Conservation (phyloP, 306 rosid genomes). For the Fragaria nilgerrensis region DNA sequence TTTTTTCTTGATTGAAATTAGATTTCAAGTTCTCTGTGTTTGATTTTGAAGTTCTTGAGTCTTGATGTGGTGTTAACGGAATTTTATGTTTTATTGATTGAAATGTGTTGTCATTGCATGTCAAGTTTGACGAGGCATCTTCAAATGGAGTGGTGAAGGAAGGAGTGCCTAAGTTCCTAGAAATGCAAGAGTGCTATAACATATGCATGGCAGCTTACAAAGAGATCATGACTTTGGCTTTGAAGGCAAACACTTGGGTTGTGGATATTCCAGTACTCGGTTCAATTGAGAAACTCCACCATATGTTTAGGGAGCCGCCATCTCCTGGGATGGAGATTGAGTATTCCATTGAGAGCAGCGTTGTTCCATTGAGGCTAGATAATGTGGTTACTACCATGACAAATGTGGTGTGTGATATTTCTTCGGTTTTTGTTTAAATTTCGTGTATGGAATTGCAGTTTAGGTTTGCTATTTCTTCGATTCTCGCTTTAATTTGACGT, state of each 20-base stretch:
- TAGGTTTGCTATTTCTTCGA: not conserved
- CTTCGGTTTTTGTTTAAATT: not conserved
- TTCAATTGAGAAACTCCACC: constrained; percentile 25
- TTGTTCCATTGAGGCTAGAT: not conserved
- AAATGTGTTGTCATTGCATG: not conserved
- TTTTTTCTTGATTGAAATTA: no score
- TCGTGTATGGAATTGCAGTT: not conserved
- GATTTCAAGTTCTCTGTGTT: no score
- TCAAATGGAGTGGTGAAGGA: not conserved
- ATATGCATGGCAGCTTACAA: constrained; percentile 26
- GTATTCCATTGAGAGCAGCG: not conserved
- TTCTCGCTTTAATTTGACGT: not conserved
- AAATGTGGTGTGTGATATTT: constrained; percentile 23
- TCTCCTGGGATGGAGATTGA: constrained; percentile 21
- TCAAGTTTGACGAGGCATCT: not conserved
- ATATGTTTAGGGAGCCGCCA: constrained; percentile 21
- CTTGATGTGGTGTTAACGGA: no score
- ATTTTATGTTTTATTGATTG: not conserved
- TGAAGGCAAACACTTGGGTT: constrained; percentile 20
- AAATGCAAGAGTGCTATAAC: constrained; percentile 29
- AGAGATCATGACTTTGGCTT: constrained; percentile 29
- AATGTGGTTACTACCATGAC: not conserved
- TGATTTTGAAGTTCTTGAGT: not conserved
- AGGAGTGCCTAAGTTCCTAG: constrained; percentile 2
- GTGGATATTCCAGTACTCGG: constrained; percentile 9